Conservation (phyloP, 805 yeast genomes). For the Saccharomycopsis capsularis region DNA sequence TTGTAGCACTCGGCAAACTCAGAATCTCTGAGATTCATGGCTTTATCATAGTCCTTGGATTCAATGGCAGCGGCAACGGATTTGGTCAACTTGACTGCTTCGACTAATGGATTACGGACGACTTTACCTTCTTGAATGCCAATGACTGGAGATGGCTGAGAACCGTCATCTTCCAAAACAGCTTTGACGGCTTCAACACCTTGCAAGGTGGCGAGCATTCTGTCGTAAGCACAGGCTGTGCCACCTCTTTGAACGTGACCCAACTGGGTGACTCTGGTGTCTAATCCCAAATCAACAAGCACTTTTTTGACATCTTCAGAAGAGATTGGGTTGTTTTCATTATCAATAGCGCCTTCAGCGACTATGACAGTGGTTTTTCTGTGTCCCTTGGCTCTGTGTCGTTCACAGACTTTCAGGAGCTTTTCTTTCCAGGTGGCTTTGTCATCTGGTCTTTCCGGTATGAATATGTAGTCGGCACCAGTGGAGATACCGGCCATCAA, state of each 20-base stretch:
- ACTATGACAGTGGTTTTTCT: slow-evolving; percentile 75
- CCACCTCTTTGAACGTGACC: slow-evolving; percentile 87
- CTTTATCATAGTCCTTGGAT: slow-evolving; percentile 71
- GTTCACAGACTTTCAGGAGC: slow-evolving; percentile 52
- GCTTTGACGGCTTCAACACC: slow-evolving; percentile 95
- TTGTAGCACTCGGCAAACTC: slow-evolving; percentile 73
- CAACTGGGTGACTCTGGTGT: slow-evolving; percentile 68
- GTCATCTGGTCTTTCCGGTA: slow-evolving; percentile 72
- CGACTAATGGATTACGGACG: slow-evolving; percentile 76
- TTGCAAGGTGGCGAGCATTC: slow-evolving; percentile 67
- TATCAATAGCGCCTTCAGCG: slow-evolving; percentile 78
- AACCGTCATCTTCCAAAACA: slow-evolving; percentile 71
- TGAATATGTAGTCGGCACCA: slow-evolving; percentile 73
- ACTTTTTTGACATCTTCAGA: slow-evolving; percentile 60
- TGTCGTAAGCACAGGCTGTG: slow-evolving; percentile 67
- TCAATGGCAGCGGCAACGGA: slow-evolving; percentile 87
- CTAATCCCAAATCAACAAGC: slow-evolving; percentile 60
- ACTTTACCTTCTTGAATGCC: slow-evolving; percentile 84
- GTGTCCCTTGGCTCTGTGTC: slow-evolving; percentile 66
- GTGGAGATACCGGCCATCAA: slow-evolving; percentile 75
- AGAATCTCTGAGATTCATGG: slow-evolving; percentile 80
- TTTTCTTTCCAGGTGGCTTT: slow-evolving; percentile 60
- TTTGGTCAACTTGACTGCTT: slow-evolving; percentile 82
- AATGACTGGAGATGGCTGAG: slow-evolving; percentile 92
- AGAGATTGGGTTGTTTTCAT: slow-evolving; percentile 59